phyloP scores from a whole-genome alignment of 192 early-diverging fungal species.

The Mortierella claussenii region DNA sequence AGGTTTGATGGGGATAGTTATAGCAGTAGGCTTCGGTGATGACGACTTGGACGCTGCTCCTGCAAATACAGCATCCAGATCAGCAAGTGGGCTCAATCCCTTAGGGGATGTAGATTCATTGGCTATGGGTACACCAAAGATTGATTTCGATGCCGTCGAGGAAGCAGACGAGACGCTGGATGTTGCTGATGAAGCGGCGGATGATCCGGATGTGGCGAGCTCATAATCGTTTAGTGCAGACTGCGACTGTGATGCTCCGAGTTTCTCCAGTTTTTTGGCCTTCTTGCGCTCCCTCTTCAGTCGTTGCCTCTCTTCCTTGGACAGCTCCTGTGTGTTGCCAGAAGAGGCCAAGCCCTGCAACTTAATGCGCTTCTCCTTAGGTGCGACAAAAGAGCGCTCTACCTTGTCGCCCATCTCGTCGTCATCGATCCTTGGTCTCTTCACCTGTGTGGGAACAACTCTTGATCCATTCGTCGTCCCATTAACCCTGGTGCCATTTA shows the following conservation, averaged over 20 bases:
- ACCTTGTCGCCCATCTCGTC: conserved; percentile 49
- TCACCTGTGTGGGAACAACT: conserved; percentile 1
- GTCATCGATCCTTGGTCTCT: conserved; percentile 32
- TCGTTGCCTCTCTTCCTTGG: conserved; percentile 32
- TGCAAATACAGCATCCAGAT: conserved; percentile 22
- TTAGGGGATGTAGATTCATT: neutral
- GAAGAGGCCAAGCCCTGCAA: neutral
- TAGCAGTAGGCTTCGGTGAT: conserved; percentile 8
- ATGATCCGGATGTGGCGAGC: conserved; percentile 6
- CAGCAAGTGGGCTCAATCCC: conserved; percentile 26
- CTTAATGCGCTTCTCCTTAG: conserved; percentile 33
- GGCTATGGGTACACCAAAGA: conserved; percentile 24
- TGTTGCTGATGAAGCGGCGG: conserved; percentile 7
- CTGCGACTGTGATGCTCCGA: conserved; percentile 4
- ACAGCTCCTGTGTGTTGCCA: neutral
- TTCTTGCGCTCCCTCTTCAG: conserved; percentile 42
- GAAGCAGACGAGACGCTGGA: neutral
- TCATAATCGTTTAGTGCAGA: conserved; percentile 31
- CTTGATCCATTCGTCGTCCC: neutral
- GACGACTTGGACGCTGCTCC: neutral
- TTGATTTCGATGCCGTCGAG: conserved; percentile 8
- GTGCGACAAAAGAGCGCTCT: conserved; percentile 14
- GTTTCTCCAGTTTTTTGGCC: conserved; percentile 24
- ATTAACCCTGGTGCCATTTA: conserved; percentile 8
- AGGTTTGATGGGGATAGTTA: conserved; percentile 18